Base-by-base conservation (phyloP, 352 stramenopile species). In the Globisporangium recalcitrans region DNA sequence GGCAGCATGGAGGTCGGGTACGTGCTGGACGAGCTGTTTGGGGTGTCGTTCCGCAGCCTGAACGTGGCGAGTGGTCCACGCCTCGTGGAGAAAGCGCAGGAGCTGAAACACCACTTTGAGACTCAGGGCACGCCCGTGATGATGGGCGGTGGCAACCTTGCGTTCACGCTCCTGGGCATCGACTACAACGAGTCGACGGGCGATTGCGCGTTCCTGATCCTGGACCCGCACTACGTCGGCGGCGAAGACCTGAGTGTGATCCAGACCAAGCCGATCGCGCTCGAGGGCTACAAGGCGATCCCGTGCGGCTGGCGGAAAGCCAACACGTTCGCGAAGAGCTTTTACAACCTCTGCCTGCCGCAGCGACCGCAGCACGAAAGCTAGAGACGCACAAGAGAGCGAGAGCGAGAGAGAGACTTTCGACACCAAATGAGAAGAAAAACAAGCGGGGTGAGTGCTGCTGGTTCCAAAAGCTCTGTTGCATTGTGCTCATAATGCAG, bases 1-100 rank as follows among this genome's bases (percentile, higher is more conserved):
- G 87, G 87, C 48, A 90, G 78, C 59, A 72, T 93, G 47, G 87
- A 96, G 69, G 84, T 96, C 27, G 84, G 85, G 19, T 95, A 85
- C 58, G 82, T 91, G 26, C 69, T 96, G 36, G 82, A 91, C 63
- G 82, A 92, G 42, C 71, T 83, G 19, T 89, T 82, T 55, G 80
- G 78, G 22, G 69, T 96, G n/a, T 77, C 73, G 1, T 92, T 89
- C 62, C 83, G 83, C 21, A 88, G 71, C 11, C 63, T 95, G 21
- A 85, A 77, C 53, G 77, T 87, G 3, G 55, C 80, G 0, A 91
- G 70, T 19, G 85, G 87, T 32, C 58, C 71, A 22, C 69, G 78
- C 47, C 70, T 94, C 24, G 66, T 75, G 0, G 75, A 88, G n/a
- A 63, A 88, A 14, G 81, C 85, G 13, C 73, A 73, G 11, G 78